Evolutionary conservation across 192 early-diverging fungal species (phyloP).

Genomic region (Backusella luteola): DNA sequence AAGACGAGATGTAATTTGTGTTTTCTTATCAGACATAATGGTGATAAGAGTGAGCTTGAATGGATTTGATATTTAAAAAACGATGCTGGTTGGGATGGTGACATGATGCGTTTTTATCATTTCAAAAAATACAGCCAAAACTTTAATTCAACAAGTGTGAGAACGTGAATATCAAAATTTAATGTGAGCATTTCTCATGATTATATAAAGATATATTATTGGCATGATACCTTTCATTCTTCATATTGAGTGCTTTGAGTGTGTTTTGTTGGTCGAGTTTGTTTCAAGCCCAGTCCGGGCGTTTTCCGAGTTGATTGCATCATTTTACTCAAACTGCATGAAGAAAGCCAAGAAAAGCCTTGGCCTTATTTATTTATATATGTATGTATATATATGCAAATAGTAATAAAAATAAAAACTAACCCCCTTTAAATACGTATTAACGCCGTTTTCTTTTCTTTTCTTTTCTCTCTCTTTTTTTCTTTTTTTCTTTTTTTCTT

Average conservation of each 20-base stretch:
- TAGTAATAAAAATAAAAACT: background rate
- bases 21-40: background rate
- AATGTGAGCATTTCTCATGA: background rate
- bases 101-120: too few relatives aligned
- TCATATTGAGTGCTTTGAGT: background rate
- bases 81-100: too few relatives aligned
- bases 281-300: background rate
- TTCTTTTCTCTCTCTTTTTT: background rate
- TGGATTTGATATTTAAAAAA: background rate
- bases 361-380: background rate
- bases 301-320: background rate
- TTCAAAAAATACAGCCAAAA: too few relatives aligned
- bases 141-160: too few relatives aligned
- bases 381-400: background rate
- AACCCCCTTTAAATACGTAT: background rate
- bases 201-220: background rate
- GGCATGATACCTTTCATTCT: background rate
- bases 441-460: background rate
- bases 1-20: background rate
- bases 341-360: constrained; percentile 7
- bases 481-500: background rate
- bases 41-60: background rate
- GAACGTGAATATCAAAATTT: background rate
- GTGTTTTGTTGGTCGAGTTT: background rate
- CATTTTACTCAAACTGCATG: background rate